These are phyloP conservation scores for Trichoderma arundinaceum DNA, from an alignment of 2,329 filamentous ascomycete genomes.

Conservation along the genomic window DNA sequence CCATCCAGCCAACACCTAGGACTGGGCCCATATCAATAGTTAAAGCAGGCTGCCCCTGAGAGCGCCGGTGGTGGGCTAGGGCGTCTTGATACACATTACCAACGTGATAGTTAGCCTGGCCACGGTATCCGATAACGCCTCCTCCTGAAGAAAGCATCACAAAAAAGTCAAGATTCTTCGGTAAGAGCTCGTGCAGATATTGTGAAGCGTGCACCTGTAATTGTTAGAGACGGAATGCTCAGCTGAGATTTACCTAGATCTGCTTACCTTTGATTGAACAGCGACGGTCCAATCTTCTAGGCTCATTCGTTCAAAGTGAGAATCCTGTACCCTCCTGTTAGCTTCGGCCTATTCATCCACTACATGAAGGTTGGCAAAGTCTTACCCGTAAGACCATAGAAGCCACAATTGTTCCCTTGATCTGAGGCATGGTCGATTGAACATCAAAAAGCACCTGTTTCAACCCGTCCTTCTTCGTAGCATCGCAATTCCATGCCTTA, in stretches of 20 bases:
- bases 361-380: too few species aligned
- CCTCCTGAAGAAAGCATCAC: conserved; percentile 45
- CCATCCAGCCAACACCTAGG: too few species aligned
- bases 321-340: not conserved
- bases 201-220: not conserved
- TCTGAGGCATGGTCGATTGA: not conserved
- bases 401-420: too few species aligned
- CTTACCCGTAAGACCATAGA: too few species aligned
- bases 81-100: conserved; percentile 43
- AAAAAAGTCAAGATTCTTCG: conserved; percentile 47
- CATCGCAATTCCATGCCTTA: not conserved
- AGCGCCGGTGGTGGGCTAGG: conserved; percentile 31
- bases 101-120: conserved; percentile 50
- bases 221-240: not conserved
- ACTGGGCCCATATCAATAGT: too few species aligned
- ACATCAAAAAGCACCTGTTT: not conserved
- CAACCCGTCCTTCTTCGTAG: not conserved
- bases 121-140: conserved; percentile 43
- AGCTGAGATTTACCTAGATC: not conserved
- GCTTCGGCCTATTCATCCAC: too few species aligned
- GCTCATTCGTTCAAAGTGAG: not conserved
- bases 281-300: not conserved
- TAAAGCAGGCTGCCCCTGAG: too few species aligned
- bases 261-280: not conserved
- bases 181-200: not conserved